Conservation (phyloP, 2,329 filamentous ascomycete species). For the Sporothrix schenckii region DNA sequence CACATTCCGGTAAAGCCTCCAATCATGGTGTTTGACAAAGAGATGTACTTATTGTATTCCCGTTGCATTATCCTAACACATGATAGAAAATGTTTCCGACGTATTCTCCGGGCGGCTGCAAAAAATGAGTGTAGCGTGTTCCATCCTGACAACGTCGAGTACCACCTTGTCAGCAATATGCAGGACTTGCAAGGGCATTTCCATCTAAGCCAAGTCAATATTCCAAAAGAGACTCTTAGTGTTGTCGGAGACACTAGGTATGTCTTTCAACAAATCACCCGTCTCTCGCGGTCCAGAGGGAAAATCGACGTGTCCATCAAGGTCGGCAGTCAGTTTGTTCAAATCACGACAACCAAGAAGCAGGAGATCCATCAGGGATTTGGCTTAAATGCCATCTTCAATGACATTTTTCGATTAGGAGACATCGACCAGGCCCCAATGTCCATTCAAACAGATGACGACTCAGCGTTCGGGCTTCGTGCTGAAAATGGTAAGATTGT, state of each 20-base stretch:
- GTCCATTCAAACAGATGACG: conserved; percentile 66
- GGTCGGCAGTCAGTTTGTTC: conserved; percentile 69
- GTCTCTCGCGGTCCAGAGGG: conserved; percentile 69
- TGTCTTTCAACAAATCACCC: conserved; percentile 66
- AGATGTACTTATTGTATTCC: neutral
- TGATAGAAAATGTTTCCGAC: conserved; percentile 63
- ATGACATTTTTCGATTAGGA: conserved; percentile 69
- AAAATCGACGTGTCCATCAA: conserved; percentile 71
- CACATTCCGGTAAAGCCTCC: conserved; percentile 58
- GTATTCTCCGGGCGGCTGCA: conserved; percentile 62
- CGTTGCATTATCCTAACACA: neutral
- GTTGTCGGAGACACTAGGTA: conserved; percentile 68
- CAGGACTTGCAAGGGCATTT: conserved; percentile 69
- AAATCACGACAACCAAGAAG: conserved; percentile 69
- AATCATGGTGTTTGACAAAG: neutral
- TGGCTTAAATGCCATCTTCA: conserved; percentile 65
- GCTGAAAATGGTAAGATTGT: conserved; percentile 71
- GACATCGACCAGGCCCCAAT: conserved; percentile 69
- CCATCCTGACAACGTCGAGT: conserved; percentile 66
- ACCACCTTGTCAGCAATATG: conserved; percentile 66
- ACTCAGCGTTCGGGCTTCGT: conserved; percentile 67
- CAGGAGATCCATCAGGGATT: conserved; percentile 67
- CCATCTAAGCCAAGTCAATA: conserved; percentile 65
- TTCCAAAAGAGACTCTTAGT: conserved; percentile 71
- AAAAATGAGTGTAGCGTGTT: conserved; percentile 64